phyloP scores from a whole-genome alignment of 805 yeast genomes.

The Suhomyces vadensis region DNA sequence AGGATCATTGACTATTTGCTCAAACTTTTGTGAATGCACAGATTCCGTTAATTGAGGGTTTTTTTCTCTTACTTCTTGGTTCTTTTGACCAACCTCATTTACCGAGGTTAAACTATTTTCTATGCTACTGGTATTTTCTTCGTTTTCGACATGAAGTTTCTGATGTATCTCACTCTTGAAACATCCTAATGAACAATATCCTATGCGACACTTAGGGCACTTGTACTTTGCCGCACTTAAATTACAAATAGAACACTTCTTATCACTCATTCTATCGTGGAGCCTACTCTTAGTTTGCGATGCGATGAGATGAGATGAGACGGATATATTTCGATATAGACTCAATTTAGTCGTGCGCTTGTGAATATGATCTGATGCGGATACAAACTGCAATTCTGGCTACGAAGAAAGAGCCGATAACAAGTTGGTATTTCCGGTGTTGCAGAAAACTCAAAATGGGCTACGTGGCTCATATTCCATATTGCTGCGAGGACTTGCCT shows the following conservation, averaged over 20 bases:
- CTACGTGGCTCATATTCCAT: no score
- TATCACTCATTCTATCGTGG: conserved; percentile 28
- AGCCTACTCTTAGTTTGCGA: not conserved
- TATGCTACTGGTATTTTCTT: not conserved
- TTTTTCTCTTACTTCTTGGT: not conserved
- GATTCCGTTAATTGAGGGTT: conserved; percentile 2
- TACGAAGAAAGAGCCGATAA: not conserved
- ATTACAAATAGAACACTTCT: conserved; percentile 30
- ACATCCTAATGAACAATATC: conserved; percentile 61
- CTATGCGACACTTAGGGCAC: conserved; percentile 53
- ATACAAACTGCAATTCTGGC: no score
- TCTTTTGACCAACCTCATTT: not conserved
- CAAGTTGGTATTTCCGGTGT: no score
- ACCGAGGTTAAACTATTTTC: conserved; percentile 8
- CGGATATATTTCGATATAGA: not conserved
- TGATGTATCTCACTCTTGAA: conserved; percentile 49
- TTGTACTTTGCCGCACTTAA: conserved; percentile 47
- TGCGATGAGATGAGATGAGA: conserved; percentile 3
- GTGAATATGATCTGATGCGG: no score
- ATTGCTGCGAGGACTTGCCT: no score
- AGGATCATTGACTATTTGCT: conserved; percentile 39
- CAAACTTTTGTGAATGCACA: conserved; percentile 14
- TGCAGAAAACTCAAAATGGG: not conserved
- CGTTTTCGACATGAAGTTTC: not conserved
- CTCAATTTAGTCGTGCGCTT: not conserved